phyloP scores from a whole-genome alignment of 1,284 basidiomycete genomes.

The Omphalotus olearius region DNA sequence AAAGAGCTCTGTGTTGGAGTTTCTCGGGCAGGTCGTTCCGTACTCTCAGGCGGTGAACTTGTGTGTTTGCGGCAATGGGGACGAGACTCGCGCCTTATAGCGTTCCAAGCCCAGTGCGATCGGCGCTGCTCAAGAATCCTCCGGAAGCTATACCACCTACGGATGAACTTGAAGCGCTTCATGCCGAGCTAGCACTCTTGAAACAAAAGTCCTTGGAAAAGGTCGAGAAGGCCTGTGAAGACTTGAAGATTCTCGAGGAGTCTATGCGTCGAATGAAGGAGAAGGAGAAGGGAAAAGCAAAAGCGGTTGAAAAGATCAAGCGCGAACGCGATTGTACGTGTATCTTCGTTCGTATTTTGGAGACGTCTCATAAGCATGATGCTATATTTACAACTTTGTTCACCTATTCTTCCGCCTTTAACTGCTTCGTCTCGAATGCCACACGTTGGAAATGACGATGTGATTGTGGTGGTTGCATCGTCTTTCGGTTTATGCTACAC shows the following conservation, averaged over 20 bases:
- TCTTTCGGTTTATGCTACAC: background rate
- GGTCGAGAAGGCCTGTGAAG: conserved; percentile 64
- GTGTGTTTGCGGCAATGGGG: background rate
- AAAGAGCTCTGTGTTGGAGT: too few species aligned
- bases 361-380: conserved; percentile 14
- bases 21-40: too few species aligned
- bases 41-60: background rate
- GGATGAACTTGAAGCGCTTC: conserved; percentile 67
- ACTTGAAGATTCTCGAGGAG: conserved; percentile 64
- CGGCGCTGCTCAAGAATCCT: conserved; percentile 53
- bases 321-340: conserved; percentile 69
- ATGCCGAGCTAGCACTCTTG: conserved; percentile 53
- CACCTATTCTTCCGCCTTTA: conserved; percentile 12
- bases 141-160: conserved; percentile 63
- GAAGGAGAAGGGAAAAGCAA: conserved; percentile 73
- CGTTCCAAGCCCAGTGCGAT: conserved; percentile 40
- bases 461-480: background rate
- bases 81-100: conserved; percentile 6
- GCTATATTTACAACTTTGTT: background rate
- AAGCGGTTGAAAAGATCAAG: conserved; percentile 61
- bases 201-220: conserved; percentile 53
- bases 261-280: conserved; percentile 68
- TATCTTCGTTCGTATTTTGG: conserved; percentile 18
- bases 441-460: background rate
- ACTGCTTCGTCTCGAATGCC: background rate